Evolutionary conservation across 108 stramenopile species (phyloP).

Genomic region (Nitzschia sp.): DNA sequence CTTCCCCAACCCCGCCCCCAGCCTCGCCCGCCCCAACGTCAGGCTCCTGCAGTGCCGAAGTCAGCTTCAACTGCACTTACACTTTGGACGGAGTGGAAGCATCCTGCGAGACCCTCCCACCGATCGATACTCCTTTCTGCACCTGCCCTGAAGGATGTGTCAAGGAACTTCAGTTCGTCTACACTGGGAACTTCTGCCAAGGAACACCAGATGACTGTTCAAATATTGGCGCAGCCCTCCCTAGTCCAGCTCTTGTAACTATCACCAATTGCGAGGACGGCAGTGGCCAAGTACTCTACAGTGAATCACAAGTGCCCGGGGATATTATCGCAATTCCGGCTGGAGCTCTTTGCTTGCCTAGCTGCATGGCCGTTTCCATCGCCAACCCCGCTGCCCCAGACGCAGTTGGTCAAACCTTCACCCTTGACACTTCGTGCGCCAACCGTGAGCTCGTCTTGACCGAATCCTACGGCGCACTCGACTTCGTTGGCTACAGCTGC

Average conservation of each 20-base stretch:
- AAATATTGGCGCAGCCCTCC: slow-evolving; percentile 10
- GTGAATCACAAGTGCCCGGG: neutral
- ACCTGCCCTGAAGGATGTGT: slow-evolving; percentile 24
- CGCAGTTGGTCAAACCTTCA: slow-evolving; percentile 12
- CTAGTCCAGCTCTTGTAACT: slow-evolving; percentile 16
- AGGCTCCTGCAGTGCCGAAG: slow-evolving; percentile 3
- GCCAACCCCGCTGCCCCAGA: neutral
- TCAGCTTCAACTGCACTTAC: slow-evolving; percentile 21
- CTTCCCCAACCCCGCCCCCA: neutral
- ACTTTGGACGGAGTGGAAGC: neutral
- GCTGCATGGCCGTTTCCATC: neutral
- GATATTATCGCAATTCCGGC: slow-evolving; percentile 8
- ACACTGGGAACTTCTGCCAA: slow-evolving; percentile 24
- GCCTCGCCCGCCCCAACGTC: slow-evolving; percentile 8
- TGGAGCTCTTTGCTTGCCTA: slow-evolving; percentile 18
- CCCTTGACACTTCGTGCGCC: slow-evolving; percentile 21
- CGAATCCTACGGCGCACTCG: slow-evolving; percentile 15
- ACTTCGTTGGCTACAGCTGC: slow-evolving; percentile 33
- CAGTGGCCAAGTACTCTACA: neutral
- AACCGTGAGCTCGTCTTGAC: slow-evolving; percentile 10
- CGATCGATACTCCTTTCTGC: slow-evolving; percentile 15
- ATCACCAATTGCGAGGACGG: slow-evolving; percentile 5
- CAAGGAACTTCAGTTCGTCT: slow-evolving; percentile 21
- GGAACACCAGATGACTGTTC: neutral
- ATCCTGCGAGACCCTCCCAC: slow-evolving; percentile 14